Percentiles rank a stretch among this genome's conserved stretches.
These are phyloP conservation scores for Calonectria multiphialidica DNA, from an alignment of 2,329 filamentous ascomycete genomes.

Conservation along the genomic window DNA sequence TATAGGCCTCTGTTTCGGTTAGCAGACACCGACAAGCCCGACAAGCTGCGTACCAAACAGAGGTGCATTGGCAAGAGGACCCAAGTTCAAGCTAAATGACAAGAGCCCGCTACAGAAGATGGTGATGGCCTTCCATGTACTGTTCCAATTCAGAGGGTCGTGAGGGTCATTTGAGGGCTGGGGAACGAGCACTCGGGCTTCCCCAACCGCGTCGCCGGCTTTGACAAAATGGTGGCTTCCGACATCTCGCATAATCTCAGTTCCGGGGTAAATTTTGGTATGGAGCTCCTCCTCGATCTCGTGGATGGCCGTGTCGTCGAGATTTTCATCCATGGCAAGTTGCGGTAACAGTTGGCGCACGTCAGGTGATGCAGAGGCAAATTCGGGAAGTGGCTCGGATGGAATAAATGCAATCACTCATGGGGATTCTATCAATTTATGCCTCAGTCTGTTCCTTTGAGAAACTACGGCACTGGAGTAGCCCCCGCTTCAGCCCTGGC, in stretches of 20 bases:
- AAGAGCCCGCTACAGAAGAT: conserved; percentile 15
- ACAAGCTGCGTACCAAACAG: background rate
- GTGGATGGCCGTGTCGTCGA: conserved; percentile 19
- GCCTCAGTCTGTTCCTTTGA: too few species aligned
- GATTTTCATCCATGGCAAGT: conserved; percentile 13
- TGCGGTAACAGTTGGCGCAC: too few species aligned
- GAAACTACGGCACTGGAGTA: background rate
- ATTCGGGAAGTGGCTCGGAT: too few species aligned
- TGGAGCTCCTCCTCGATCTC: conserved; percentile 23
- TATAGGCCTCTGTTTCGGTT: conserved; percentile 17
- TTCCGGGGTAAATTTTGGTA: conserved; percentile 18
- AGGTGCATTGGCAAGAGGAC: conserved; percentile 13
- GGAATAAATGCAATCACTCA: too few species aligned
- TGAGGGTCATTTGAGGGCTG: conserved; percentile 20
- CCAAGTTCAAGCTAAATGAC: conserved; percentile 20
- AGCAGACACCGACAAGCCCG: background rate
- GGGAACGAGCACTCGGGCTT: conserved; percentile 18
- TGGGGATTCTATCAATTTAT: background rate
- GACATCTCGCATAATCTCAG: conserved; percentile 24
- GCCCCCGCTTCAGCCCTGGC: background rate
- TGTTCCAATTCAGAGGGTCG: conserved; percentile 21
- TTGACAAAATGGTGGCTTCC: conserved; percentile 20
- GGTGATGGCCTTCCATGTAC: conserved; percentile 18
- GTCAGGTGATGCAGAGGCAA: background rate
- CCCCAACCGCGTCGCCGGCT: conserved; percentile 15